Base-by-base conservation (phyloP, 2,329 filamentous ascomycete species). In the Nemania diffusa region DNA sequence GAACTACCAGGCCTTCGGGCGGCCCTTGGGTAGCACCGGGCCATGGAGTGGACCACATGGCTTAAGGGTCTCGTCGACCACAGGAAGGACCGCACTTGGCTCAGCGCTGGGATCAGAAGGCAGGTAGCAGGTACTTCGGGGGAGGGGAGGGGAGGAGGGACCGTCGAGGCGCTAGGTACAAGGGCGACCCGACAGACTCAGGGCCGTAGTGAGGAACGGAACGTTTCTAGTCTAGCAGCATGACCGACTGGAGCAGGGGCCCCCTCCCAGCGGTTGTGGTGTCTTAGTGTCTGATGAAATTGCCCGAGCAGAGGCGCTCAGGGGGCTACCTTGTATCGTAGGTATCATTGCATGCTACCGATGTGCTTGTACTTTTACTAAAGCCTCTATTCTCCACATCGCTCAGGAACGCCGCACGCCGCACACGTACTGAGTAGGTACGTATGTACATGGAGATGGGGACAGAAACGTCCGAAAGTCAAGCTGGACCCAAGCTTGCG, bases 271-370 rank as follows among this genome's bases (percentile, higher is more conserved):
- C 75, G 75, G 75, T 77, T 79, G 73, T 76, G 44, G 57, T 74
- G 69, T 70, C 74, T 69, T 76, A 75, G 76, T 76, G 77, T 75
- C 75, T 80, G 79, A 81, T 81, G 77, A 81, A 81, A 81, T 81
- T 81, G 79, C 78, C 80, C 79, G 80, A 81, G n/a, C n/a, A n/a
- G n/a, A n/a, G n/a, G n/a, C n/a, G n/a, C n/a, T n/a, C n/a, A n/a
- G n/a, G n/a, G n/a, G n/a, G n/a, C n/a, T n/a, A n/a, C n/a, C n/a
- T n/a, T n/a, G n/a, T n/a, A n/a, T n/a, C n/a, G 67, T 55, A 62
- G 55, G 74, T 78, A 71, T 72, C 74, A 75, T 76, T 73, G 75
- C 74, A 76, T 77, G 62, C 52, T 58, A 50, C 44, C 52, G 34
- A 56, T 50, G 26, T 52, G 20, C 32, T 70, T 69, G 69, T 57